Evolutionary conservation across 257 asterid species (phyloP), one percentile per base, ranked within the genome.

Genomic region (Nicotiana knightiana): DNA sequence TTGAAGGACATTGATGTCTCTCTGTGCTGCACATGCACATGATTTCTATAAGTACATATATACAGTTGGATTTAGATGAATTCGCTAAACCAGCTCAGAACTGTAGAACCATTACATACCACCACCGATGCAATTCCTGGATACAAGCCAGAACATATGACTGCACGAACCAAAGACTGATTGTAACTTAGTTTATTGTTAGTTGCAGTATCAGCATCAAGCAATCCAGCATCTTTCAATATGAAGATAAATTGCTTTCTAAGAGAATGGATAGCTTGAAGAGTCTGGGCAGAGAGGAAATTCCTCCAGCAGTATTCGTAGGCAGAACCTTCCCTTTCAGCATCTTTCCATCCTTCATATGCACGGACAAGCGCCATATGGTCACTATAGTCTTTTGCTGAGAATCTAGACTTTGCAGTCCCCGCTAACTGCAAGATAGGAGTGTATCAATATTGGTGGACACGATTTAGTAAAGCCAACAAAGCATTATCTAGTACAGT

Each of bases 291-390:
- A 62, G 99, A 96, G 67, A 96, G 97, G 84, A 96, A 94, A 87
- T 94, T 96, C 87, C 97, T 89, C 99, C 99, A 96, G 84, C 99
- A 96, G 85, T 93, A 96, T 80, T 94, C 99, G 43, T 96, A 94
- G 12, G 97, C 93, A 67, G 98, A 93, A 84, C 99, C 99, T 89
- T 96, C 98, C 87, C 99, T 91, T 67, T 96, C 98, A 57, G 99
- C 99, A 85, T 96, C 98, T 82, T 94, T 96, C 99, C 99, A 96
- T 83, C 99, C 99, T 90, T 96, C 99, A 83, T 93, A 96, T 46
- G 98, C 99, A 85, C 98, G 98, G 75, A 96, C 98, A 86, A 96
- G 98, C 76, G 99, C 99, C 98, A 96, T 96, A 84, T 96, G 99
- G 77, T 96, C 99, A 85, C 99, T 96, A 70, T 94, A 96, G 91